Evolutionary conservation across 495 filamentous ascomycete genomes (phyloP), one percentile per base, ranked within the genome.

Genomic region (Daldinia vernicosa): DNA sequence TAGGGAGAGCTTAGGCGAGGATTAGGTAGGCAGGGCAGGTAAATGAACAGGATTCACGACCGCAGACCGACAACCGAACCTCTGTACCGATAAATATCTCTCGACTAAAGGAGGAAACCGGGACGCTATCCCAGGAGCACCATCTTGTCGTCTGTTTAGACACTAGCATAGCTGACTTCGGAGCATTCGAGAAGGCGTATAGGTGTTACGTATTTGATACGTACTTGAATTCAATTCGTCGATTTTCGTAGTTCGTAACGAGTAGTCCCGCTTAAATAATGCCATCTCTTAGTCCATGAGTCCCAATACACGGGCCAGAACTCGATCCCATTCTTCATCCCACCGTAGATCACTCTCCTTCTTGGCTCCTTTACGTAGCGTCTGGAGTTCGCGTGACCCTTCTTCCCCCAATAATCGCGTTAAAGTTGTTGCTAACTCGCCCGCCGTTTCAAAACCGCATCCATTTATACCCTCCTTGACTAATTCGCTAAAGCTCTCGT

Each of bases 311-410:
- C 84, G 84, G 9, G 89, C 92, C 1, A 92, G 90, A 60, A 94
- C 88, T 24, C 84, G 84, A 83, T 94, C 86, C 96, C 96, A 99
- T 78, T 97, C 93, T 75, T 95, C 93, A 75, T 97, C 93, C 95
- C 95, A 99, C 50, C 96, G 82, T 61, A 88, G 84, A 60, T 83
- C 80, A 22, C 92, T 91, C 77, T 98, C 95, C 74, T 88, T 84
- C 62, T 87, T 70, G 0, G 95, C 95, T 9, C 96, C 96, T 35
- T 79, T 77, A 69, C 88, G 89, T 70, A 99, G 77, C 12, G 37
- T 80, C 58, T 83, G 80, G 56, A 98, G 79, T 71, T 90, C 82
- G 19, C 56, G 72, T 19, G 56, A 63, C 12, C 80, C 80, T 0
- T 76, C 73, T 3, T 79, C 77, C 9, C 83, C 82, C 58, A 97